Evolutionary conservation across 1,139 yeast species (phyloP).

Genomic region (Kurtzmaniella quercitrusa): DNA sequence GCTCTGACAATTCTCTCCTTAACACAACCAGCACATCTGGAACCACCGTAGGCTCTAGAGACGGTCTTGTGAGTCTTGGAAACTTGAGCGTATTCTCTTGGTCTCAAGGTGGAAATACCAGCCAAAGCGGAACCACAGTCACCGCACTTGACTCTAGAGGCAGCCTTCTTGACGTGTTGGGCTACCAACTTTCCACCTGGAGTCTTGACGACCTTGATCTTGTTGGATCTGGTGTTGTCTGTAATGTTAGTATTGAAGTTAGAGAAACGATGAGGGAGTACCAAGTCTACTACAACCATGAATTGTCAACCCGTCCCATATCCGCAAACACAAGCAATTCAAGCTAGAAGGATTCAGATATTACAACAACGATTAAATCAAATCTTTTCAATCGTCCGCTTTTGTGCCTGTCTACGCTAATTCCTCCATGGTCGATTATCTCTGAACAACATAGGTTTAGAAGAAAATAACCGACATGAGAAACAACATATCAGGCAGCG

Average conservation of each 20-base stretch:
- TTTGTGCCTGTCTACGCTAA: no score
- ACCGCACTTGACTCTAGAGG: constrained; percentile 98
- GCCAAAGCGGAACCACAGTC: constrained; percentile 92
- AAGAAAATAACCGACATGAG: no score
- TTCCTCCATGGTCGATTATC: no score
- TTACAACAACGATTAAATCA: no score
- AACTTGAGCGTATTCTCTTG: constrained; percentile 93
- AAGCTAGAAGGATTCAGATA: no score
- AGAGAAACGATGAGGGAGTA: no score
- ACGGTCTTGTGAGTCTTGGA: constrained; percentile 97
- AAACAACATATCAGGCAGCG: no score
- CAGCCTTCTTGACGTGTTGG: constrained; percentile 94
- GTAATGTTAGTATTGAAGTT: constrained; percentile 36
- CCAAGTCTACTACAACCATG: no score
- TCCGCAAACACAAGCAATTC: no score
- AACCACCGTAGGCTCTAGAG: constrained; percentile 99
- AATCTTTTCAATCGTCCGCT: no score
- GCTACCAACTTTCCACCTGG: constrained; percentile 99
- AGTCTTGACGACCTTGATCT: constrained; percentile 98
- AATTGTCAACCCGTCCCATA: no score
- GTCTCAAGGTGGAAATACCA: constrained; percentile 93
- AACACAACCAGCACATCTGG: constrained; percentile 97
- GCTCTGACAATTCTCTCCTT: constrained; percentile 99
- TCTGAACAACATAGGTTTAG: no score
- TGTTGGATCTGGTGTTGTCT: constrained; percentile 99